Evolutionary conservation across 805 yeast genomes (phyloP), one percentile per base, ranked within the genome.

Genomic region (Saturnispora sanitii): DNA sequence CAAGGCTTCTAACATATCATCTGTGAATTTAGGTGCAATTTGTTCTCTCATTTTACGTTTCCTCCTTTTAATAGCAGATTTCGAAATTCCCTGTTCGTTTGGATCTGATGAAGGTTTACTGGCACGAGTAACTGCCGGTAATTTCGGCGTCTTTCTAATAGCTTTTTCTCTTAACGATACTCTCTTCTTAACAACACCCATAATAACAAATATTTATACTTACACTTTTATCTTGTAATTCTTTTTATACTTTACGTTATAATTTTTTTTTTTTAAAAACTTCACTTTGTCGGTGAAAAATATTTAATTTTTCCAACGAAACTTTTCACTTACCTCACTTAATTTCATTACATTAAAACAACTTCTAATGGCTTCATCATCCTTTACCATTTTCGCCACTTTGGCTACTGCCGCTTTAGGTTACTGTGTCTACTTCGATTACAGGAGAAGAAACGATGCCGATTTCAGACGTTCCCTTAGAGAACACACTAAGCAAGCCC

Each of bases 361-460:
- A n/a, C n/a, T n/a, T n/a, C n/a, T n/a, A 49, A 42, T 49, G 13
- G 41, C 44, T 17, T 28, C 49, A 27, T 40, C 42, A n/a, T 19
- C 45, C 16, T 30, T 44, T 15, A 36, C 46, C 44, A 18, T 39
- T 21, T 44, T 54, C 26, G 40, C 62, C 8, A 50, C 63, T 15
- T 35, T 59, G 31, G 62, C 70, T 25, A 64, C 78, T 22, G 77
- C 81, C 28, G 57, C 71, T 15, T 60, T 77, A 37, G 86, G 83
- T 15, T 90, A 92, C 65, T 84, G 90, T 42, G 67, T 77, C 29
- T 92, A 85, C 68, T 94, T 94, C 57, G 99, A 92, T 66, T 83
- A 87, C 70, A 73, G 73, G 64, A 85, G 98, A 66, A 83, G 97
- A 66, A 70, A 71, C 63, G 77, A 82, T 43, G 62, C 82, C 17